Conservation (phyloP, 148 eudicot genomes). For the Oxyria digyna region DNA sequence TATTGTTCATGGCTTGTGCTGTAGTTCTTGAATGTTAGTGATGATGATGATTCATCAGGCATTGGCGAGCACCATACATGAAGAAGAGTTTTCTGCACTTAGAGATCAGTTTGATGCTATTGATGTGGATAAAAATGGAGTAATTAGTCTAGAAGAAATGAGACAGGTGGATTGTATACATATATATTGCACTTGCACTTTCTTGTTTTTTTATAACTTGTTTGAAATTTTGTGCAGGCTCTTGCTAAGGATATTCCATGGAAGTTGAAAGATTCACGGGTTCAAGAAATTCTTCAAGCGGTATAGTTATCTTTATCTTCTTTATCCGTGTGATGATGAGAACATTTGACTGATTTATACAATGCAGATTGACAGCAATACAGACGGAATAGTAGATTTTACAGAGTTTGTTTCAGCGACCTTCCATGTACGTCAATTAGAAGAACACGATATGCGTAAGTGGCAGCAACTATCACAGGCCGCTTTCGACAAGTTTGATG, state of each 20-base stretch:
- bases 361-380: conserved; percentile 77
- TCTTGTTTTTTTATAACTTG: not conserved
- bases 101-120: conserved; percentile 93
- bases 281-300: conserved; percentile 81
- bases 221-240: conserved; percentile 33
- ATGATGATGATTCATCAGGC: conserved; percentile 33
- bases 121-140: conserved; percentile 84
- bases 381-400: conserved; percentile 89
- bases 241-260: conserved; percentile 92
- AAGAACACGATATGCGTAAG: conserved; percentile 67
- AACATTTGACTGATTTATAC: not conserved
- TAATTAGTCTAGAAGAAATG: conserved; percentile 95
- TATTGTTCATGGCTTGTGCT: not conserved
- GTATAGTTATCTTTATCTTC: conserved; percentile 21
- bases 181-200: not conserved
- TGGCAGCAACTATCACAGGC: conserved; percentile 78
- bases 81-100: conserved; percentile 65
- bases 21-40: not conserved
- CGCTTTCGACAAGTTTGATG: conserved; percentile 93
- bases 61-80: conserved; percentile 73
- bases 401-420: conserved; percentile 89
- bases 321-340: not conserved
- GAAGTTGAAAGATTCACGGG: conserved; percentile 79
- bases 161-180: conserved; percentile 44
- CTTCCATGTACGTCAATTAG: conserved; percentile 77